Percentiles rank a stretch among this genome's conserved stretches.
phyloP scores from a whole-genome alignment of 1,284 basidiomycete species.

The Trichosporon faecale region DNA sequence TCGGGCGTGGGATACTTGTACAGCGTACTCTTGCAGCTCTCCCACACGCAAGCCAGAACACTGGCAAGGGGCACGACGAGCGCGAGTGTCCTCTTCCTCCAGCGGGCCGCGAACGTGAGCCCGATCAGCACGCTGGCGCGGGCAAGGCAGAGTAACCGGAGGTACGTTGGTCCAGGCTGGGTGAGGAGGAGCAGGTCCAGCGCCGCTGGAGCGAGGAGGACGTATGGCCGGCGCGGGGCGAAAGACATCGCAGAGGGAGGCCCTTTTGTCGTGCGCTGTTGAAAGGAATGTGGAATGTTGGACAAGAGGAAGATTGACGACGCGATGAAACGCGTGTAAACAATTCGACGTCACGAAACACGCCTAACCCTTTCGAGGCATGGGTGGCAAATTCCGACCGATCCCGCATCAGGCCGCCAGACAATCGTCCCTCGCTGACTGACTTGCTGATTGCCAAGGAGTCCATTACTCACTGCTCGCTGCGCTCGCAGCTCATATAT shows the following conservation, averaged over 20 bases:
- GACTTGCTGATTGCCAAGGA: not conserved
- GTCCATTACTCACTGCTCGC: not conserved
- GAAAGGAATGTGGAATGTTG: not conserved
- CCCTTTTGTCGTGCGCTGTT: too few species aligned
- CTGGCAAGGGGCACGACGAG: not conserved
- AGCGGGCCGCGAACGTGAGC: not conserved
- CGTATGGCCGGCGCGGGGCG: not conserved
- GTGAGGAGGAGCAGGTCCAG: not conserved
- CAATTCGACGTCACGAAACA: not conserved
- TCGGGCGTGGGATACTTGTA: not conserved
- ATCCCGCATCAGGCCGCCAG: too few species aligned
- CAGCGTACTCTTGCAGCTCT: conserved; percentile 2
- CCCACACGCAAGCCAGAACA: not conserved
- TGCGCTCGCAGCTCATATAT: not conserved
- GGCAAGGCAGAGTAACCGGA: not conserved
- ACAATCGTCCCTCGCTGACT: too few species aligned
- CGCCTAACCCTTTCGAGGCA: not conserved
- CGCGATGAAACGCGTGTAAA: not conserved
- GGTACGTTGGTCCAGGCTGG: not conserved
- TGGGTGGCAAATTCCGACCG: not conserved
- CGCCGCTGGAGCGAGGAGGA: not conserved
- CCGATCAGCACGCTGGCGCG: not conserved
- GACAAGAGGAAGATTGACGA: not conserved
- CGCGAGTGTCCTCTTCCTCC: not conserved
- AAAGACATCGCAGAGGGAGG: not conserved